These are phyloP conservation scores for Podospora australis DNA, from an alignment of 495 filamentous ascomycete genomes.

Conservation along the genomic window DNA sequence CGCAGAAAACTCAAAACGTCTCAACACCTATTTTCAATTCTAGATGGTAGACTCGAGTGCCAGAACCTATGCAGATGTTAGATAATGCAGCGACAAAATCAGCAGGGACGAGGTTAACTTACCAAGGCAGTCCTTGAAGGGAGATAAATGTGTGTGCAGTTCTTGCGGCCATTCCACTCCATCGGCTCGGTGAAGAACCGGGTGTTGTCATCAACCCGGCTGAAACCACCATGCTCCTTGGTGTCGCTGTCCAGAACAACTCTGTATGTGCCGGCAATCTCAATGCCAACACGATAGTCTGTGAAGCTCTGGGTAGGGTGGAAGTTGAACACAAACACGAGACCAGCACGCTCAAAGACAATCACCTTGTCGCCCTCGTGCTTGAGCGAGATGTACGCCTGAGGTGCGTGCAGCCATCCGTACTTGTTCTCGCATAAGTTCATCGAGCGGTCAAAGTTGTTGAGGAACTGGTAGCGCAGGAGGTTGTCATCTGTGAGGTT, in stretches of 20 bases:
- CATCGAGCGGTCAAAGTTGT: slow-evolving; percentile 91
- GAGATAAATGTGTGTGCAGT: slow-evolving; percentile 89
- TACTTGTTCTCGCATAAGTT: slow-evolving; percentile 80
- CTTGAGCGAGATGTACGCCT: slow-evolving; percentile 91
- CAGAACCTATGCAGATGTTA: slow-evolving; percentile 18
- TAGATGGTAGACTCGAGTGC: slow-evolving; percentile 27
- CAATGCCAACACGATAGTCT: slow-evolving; percentile 88
- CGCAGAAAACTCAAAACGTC: too few relatives aligned
- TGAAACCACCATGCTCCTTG: slow-evolving; percentile 70
- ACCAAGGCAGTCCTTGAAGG: slow-evolving; percentile 81
- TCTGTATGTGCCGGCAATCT: slow-evolving; percentile 75
- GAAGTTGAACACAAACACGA: slow-evolving; percentile 97
- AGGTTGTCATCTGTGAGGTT: slow-evolving; percentile 84
- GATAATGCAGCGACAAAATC: background rate
- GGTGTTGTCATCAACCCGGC: slow-evolving; percentile 66
- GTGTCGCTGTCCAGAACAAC: slow-evolving; percentile 82
- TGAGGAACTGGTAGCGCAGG: slow-evolving; percentile 85
- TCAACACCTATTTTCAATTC: too few relatives aligned
- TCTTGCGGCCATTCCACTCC: slow-evolving; percentile 79
- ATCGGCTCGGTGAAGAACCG: slow-evolving; percentile 87
- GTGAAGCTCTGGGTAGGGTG: slow-evolving; percentile 80
- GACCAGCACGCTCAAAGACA: slow-evolving; percentile 86
- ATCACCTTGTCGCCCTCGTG: slow-evolving; percentile 92
- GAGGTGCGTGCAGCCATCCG: slow-evolving; percentile 81
- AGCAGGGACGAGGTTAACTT: slow-evolving; percentile 30